Conservation (phyloP, 257 asterid genomes). For the Asclepias syriaca region DNA sequence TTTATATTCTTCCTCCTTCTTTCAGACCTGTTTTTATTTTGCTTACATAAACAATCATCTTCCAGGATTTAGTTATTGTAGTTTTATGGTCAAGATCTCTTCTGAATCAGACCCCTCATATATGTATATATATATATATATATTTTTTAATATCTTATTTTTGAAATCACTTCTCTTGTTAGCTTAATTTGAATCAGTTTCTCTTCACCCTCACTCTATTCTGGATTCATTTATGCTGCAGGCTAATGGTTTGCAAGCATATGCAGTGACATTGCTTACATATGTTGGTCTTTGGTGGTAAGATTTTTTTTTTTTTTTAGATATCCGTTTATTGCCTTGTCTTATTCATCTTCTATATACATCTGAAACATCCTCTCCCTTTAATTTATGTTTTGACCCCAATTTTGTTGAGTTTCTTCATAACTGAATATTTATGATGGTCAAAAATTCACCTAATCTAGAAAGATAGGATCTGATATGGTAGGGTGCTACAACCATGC, state of each 20-base stretch:
- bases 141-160: no score
- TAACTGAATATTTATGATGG: not conserved
- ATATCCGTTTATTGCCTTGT: not conserved
- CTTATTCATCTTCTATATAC: not conserved
- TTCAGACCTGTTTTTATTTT: not conserved
- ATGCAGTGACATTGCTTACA: slow-evolving; percentile 61
- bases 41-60: not conserved
- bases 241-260: slow-evolving; percentile 91
- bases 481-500: not conserved
- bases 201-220: not conserved
- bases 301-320: slow-evolving; percentile 22
- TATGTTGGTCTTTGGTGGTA: slow-evolving; percentile 93
- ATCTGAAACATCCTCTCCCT: not conserved
- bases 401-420: not conserved
- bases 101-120: not conserved
- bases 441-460: not conserved
- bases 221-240: slow-evolving; percentile 24
- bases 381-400: not conserved
- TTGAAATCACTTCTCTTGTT: not conserved
- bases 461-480: not conserved
- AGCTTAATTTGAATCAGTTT: not conserved
- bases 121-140: no score
- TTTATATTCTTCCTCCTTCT: not conserved
- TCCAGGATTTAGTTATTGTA: no score
- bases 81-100: not conserved